Evolutionary conservation across 164 flowering plant genomes (phyloP).

Genomic region (Magnolia kwangsiensis): DNA sequence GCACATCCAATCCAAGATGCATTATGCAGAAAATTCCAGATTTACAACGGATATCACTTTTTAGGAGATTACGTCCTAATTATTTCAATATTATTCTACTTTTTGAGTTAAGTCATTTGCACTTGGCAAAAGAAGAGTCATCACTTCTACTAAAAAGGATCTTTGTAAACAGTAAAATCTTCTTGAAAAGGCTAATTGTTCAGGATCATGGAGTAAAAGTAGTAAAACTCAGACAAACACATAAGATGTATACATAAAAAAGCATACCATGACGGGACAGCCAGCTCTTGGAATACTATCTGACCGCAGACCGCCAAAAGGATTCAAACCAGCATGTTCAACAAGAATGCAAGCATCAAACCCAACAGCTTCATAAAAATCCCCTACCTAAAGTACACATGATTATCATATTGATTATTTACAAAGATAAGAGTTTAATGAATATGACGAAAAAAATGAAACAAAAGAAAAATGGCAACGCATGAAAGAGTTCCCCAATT

Average conservation of each 20-base stretch:
- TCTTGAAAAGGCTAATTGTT: background rate
- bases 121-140: no score
- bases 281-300: constrained; percentile 97
- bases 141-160: no score
- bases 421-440: background rate
- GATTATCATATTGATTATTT: background rate
- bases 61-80: no score
- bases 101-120: no score
- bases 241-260: background rate
- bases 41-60: no score
- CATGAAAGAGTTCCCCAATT: background rate
- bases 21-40: no score
- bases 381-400: constrained; percentile 70
- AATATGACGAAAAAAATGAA: background rate
- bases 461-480: background rate
- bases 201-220: background rate
- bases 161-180: no score
- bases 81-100: no score
- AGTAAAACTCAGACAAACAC: background rate
- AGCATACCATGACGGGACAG: constrained; percentile 84
- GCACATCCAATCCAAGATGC: no score
- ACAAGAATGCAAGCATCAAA: constrained; percentile 97
- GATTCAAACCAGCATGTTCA: constrained; percentile 97
- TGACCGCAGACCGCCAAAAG: constrained; percentile 86
- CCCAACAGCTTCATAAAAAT: constrained; percentile 96